Conservation (phyloP, 768 basidiomycete species). For the Lepiota venenata region DNA sequence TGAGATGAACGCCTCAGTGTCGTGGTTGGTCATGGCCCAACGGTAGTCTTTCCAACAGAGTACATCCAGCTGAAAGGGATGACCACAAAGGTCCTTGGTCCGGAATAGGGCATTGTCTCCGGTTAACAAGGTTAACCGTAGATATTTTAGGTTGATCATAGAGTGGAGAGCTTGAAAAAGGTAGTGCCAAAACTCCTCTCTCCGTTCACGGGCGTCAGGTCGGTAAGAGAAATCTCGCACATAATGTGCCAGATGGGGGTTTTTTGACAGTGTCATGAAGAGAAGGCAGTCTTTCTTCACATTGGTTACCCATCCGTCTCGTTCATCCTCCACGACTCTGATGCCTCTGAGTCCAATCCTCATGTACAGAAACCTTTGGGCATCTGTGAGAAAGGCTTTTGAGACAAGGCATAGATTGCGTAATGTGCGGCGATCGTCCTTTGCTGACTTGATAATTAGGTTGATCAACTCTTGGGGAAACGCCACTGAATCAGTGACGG, state of each 20-base stretch:
- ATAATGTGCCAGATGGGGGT: background rate
- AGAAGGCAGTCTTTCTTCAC: background rate
- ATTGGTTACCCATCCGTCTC: background rate
- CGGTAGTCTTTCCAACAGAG: conserved; percentile 7
- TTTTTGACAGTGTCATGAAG: background rate
- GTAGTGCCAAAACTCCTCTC: background rate
- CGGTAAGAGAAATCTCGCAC: conserved; percentile 1
- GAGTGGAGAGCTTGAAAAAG: background rate
- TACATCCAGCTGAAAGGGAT: conserved; percentile 1
- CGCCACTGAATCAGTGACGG: too few relatives aligned
- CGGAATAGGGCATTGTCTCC: background rate
- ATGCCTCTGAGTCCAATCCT: background rate
- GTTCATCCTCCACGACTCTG: background rate
- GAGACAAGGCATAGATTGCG: conserved; percentile 1
- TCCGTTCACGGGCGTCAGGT: background rate
- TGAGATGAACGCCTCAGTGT: background rate
- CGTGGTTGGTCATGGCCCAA: background rate
- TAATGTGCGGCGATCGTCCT: background rate
- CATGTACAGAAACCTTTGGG: background rate
- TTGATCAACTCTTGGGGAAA: background rate
- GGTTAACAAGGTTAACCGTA: background rate
- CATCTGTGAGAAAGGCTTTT: background rate
- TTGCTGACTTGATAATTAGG: background rate
- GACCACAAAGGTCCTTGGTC: background rate
- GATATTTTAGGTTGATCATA: conserved; percentile 1